phyloP scores from a whole-genome alignment of 2,329 filamentous ascomycete genomes.

The Cadophora gregata region DNA sequence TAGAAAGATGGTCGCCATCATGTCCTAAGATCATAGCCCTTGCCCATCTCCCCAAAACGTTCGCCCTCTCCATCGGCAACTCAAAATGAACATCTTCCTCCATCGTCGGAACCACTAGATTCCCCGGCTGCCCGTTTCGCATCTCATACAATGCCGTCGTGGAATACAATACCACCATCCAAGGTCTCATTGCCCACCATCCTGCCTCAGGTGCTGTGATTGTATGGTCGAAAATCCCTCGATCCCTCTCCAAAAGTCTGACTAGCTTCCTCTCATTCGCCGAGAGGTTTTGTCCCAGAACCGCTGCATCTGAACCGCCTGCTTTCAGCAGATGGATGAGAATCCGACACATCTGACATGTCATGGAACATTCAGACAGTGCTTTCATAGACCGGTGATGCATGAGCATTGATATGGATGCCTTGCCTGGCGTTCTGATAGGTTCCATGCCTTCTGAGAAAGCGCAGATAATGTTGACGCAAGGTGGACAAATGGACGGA shows the following conservation, averaged over 20 bases:
- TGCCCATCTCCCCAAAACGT: background rate
- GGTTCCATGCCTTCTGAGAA: background rate
- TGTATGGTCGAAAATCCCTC: background rate
- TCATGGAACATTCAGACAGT: background rate
- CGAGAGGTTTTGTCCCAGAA: background rate
- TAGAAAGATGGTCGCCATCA: background rate
- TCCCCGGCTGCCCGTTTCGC: background rate
- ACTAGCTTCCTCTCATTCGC: background rate
- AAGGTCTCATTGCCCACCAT: background rate
- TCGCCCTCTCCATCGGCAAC: no score
- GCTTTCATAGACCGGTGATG: conserved; percentile 4
- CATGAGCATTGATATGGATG: background rate
- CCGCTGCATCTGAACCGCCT: background rate
- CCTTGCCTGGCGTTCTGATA: background rate
- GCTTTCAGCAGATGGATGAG: background rate
- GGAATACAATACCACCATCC: background rate
- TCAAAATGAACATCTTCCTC: no score
- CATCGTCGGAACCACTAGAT: background rate
- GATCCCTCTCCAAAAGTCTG: background rate
- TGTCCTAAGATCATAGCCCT: background rate
- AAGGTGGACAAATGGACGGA: conserved; percentile 1
- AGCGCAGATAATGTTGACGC: conserved; percentile 6
- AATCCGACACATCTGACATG: conserved; percentile 1
- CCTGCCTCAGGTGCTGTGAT: background rate
- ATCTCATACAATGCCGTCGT: background rate